Evolutionary conservation across 2,329 filamentous ascomycete genomes (phyloP).

Genomic region (Fusarium albosuccineum): DNA sequence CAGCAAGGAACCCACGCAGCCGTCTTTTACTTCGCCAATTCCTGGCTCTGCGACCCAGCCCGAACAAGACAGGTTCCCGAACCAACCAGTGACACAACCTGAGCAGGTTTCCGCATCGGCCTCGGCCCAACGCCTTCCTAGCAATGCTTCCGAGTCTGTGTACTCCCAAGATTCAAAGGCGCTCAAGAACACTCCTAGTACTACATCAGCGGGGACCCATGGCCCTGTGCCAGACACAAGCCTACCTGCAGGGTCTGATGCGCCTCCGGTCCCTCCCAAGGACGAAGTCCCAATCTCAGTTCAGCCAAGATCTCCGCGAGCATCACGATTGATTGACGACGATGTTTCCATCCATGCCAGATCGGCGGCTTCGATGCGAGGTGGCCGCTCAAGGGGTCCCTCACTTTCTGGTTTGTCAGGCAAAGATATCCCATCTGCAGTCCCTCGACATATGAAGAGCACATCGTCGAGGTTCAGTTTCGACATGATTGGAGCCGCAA

Average conservation of each 20-base stretch:
- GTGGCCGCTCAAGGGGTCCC: slow-evolving; percentile 63
- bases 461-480: slow-evolving; percentile 86
- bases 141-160: slow-evolving; percentile 51
- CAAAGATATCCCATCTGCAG: slow-evolving; percentile 60
- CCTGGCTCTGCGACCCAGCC: slow-evolving; percentile 32
- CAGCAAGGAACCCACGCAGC: slow-evolving; percentile 29
- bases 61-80: slow-evolving; percentile 33
- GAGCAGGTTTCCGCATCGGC: slow-evolving; percentile 22
- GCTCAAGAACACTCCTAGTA: slow-evolving; percentile 45
- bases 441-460: slow-evolving; percentile 78
- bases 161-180: slow-evolving; percentile 45
- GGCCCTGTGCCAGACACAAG: slow-evolving; percentile 17
- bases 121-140: slow-evolving; percentile 44
- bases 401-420: slow-evolving; percentile 65
- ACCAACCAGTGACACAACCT: slow-evolving; percentile 7
- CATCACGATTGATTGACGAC: slow-evolving; percentile 41
- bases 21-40: slow-evolving; percentile 24
- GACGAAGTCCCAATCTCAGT: slow-evolving; percentile 47
- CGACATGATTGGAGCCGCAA: slow-evolving; percentile 79
- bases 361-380: slow-evolving; percentile 44
- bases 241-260: slow-evolving; percentile 25
- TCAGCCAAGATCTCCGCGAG: slow-evolving; percentile 41
- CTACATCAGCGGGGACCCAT: slow-evolving; percentile 41
- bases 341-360: slow-evolving; percentile 35
- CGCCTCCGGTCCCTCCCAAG: slow-evolving; percentile 57